A percentile compares a stretch with the other conserved stretches of the same genome.
Evolutionary conservation across 495 filamentous ascomycete genomes (phyloP).

Genomic region (Talaromyces trachyspermus): DNA sequence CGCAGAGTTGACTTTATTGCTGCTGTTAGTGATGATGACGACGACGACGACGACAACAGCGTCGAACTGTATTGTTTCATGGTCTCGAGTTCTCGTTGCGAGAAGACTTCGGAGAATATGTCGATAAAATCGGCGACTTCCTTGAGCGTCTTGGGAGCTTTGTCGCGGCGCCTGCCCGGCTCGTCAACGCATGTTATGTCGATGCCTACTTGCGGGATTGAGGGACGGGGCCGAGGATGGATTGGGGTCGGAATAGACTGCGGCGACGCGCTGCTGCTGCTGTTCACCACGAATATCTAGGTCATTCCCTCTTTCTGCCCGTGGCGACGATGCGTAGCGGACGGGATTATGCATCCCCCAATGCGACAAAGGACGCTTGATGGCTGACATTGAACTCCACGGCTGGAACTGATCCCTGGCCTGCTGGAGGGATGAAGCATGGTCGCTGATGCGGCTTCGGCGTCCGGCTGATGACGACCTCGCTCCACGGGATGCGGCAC

Average conservation of each 20-base stretch:
- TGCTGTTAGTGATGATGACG: slow-evolving; percentile 19
- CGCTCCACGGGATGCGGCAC: slow-evolving; percentile 57
- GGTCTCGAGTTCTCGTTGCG: slow-evolving; percentile 43
- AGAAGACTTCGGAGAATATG: slow-evolving; percentile 76
- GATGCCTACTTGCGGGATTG: slow-evolving; percentile 43
- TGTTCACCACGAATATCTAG: too few relatives aligned
- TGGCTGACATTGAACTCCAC: slow-evolving; percentile 87
- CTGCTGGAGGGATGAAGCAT: slow-evolving; percentile 38
- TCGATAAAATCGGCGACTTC: slow-evolving; percentile 64
- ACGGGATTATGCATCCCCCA: slow-evolving; percentile 37
- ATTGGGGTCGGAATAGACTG: slow-evolving; percentile 15
- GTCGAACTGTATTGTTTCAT: too few relatives aligned
- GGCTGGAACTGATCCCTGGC: slow-evolving; percentile 19
- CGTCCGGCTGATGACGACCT: slow-evolving; percentile 53
- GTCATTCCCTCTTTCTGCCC: too few relatives aligned
- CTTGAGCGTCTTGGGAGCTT: slow-evolving; percentile 29
- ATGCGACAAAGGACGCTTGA: slow-evolving; percentile 69
- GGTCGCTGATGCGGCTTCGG: slow-evolving; percentile 55
- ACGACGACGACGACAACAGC: slow-evolving; percentile 19
- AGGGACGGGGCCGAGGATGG: slow-evolving; percentile 9
- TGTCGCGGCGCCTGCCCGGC: slow-evolving; percentile 45
- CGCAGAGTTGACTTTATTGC: slow-evolving; percentile 55
- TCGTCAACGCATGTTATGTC: slow-evolving; percentile 74
- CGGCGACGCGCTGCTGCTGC: too few relatives aligned
- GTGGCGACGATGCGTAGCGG: too few relatives aligned